Percentiles rank a stretch among this genome's conserved stretches.
Evolutionary conservation across 192 early-diverging fungal species (phyloP).

Genomic region (Dissophora globulifera): DNA sequence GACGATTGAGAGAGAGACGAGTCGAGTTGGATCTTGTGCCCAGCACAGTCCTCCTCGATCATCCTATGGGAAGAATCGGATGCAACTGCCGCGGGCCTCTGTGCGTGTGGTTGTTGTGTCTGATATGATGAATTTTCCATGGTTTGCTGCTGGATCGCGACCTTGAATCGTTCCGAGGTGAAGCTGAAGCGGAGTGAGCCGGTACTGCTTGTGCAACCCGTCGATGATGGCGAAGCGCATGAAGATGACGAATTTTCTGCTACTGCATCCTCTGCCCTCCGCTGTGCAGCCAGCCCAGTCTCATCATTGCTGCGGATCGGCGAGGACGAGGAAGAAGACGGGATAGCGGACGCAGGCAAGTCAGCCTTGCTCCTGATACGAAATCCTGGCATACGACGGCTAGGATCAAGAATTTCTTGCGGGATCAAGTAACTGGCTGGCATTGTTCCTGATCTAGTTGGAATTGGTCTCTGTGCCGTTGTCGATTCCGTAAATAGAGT

Average conservation of each 20-base stretch:
- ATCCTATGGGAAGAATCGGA: too few relatives aligned
- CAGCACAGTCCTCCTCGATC: too few relatives aligned
- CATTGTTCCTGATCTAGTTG: background rate
- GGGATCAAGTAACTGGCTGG: constrained; percentile 36
- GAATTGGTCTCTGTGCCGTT: background rate
- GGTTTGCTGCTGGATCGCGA: constrained; percentile 22
- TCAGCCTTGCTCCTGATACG: constrained; percentile 22
- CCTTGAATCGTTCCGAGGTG: constrained; percentile 39
- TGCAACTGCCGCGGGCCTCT: too few relatives aligned
- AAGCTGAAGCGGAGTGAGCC: constrained; percentile 23
- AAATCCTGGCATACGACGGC: constrained; percentile 37
- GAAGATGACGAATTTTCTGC: too few relatives aligned
- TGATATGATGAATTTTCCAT: background rate
- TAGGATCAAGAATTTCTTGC: constrained; percentile 44
- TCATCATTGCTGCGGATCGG: too few relatives aligned
- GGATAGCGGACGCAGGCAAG: background rate
- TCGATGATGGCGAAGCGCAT: too few relatives aligned
- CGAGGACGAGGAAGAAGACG: constrained; percentile 3
- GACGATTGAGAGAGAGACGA: too few relatives aligned
- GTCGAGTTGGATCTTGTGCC: too few relatives aligned
- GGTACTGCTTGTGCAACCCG: constrained; percentile 7
- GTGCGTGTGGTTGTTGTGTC: background rate
- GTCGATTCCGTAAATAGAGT: background rate
- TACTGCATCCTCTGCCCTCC: background rate
- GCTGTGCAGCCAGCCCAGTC: background rate